These are phyloP conservation scores for Acrodontium crateriforme DNA, from an alignment of 2,329 filamentous ascomycete species.

Conservation along the genomic window DNA sequence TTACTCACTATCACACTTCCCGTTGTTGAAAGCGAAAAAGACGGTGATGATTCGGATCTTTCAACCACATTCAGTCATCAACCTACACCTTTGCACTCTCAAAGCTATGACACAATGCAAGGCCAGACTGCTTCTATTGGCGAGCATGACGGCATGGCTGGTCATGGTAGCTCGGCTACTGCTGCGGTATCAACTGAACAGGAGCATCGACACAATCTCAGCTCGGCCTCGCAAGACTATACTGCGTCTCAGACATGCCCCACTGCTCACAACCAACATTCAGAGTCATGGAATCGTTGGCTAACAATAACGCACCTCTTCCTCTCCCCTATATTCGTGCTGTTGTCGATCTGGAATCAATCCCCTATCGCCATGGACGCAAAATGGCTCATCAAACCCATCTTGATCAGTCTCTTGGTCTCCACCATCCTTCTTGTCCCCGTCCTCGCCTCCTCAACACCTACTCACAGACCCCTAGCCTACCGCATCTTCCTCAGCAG, in stretches of 20 bases:
- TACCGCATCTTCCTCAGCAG: slow-evolving; percentile 74
- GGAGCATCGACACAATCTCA: slow-evolving; percentile 14
- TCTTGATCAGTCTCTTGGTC: slow-evolving; percentile 28
- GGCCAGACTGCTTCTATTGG: slow-evolving; percentile 5
- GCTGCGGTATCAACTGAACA: slow-evolving; percentile 17
- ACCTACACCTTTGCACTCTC: slow-evolving; percentile 4
- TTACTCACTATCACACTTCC: slow-evolving; percentile 80
- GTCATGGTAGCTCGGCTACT: slow-evolving; percentile 21
- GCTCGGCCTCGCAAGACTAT: no score
- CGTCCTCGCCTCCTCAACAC: slow-evolving; percentile 55
- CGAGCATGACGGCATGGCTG: slow-evolving; percentile 11
- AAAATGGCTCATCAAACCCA: slow-evolving; percentile 43
- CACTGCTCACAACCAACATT: slow-evolving; percentile 1
- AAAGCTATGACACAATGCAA: slow-evolving; percentile 6
- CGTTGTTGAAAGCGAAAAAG: slow-evolving; percentile 52
- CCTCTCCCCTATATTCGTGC: slow-evolving; percentile 71
- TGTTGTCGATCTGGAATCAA: slow-evolving; percentile 45
- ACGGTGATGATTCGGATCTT: slow-evolving; percentile 29
- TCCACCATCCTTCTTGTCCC: slow-evolving; percentile 55
- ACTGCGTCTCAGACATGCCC: slow-evolving; percentile 1
- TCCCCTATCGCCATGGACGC: slow-evolving; percentile 33
- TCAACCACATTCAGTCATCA: slow-evolving; percentile 1
- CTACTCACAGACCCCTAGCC: slow-evolving; percentile 47
- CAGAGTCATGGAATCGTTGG: slow-evolving; percentile 71
- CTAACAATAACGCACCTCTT: slow-evolving; percentile 74